Base-by-base conservation (phyloP, 2,329 filamentous ascomycete genomes). In the Cladosporium sp. region DNA sequence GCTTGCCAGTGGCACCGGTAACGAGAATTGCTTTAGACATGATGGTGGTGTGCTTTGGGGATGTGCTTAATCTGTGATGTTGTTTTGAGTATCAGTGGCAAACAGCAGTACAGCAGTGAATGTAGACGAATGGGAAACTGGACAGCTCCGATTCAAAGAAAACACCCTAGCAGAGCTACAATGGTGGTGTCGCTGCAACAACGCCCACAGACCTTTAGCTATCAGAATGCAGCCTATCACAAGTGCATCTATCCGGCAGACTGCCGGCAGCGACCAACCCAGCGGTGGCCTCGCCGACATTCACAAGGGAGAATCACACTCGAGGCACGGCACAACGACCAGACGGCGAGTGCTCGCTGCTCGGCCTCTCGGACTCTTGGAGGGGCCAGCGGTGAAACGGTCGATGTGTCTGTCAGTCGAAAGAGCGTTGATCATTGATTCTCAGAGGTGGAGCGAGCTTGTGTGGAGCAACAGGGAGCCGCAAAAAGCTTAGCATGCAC, bases 1-100 rank as follows among this genome's bases (percentile, higher is more conserved):
- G 76, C 61, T 78, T 77, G 58, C 76, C 76, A 2, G 76, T 78
- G 5, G 75, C 75, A 42, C 76, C 76, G 44, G 74, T 77, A 58
- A 78, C 68, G 57, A 78, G 73, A 40, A 77, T 71, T 22, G 67
- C 64, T 64, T 75, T 76, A 1, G 71, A 66, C 64, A 71, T 67
- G 36, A 57, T 61, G 42, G 35, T 22, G 37, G 17, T 20, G 1
- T 13, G 7, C 19, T 22, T 7, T 35, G 28, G 19, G 28, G n/a
- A 13, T 28, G 2, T 52, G 32, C 4, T 24, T 37, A 25, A 24
- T 8, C 15, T 45, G 4, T 28, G 42, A 25, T 19, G 42, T 17
- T 45, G 42, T 25, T 24, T 40, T 36, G 49, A 22, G 12, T 19
- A 28, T n/a, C 15, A 28, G 13, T 17, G 42, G 34, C 20, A 36